Conservation (phyloP, 192 early-diverging fungal genomes). For the Mortierella antarctica region DNA sequence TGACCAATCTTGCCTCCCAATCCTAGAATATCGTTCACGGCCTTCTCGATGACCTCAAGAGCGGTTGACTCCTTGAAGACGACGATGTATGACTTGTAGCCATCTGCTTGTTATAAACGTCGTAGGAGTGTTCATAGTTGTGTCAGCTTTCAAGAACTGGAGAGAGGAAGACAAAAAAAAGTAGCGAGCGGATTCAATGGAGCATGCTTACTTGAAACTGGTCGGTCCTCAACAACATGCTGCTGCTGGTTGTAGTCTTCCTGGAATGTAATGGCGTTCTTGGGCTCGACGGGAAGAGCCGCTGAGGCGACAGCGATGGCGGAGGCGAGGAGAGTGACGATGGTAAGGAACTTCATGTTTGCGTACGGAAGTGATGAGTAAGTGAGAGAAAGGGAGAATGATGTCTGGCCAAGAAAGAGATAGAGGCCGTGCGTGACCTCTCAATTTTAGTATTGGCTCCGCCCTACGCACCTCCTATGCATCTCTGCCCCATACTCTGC, state of each 20-base stretch:
- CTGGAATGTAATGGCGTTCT: conserved; percentile 19
- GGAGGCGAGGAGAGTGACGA: conserved; percentile 18
- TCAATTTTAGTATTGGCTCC: too few relatives aligned
- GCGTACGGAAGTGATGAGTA: background rate
- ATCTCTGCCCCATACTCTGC: too few relatives aligned
- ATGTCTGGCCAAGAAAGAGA: too few relatives aligned
- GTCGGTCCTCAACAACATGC: conserved; percentile 5
- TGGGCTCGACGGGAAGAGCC: conserved; percentile 29
- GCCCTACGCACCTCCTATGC: too few relatives aligned
- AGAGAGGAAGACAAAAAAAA: background rate
- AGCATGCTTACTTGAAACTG: too few relatives aligned
- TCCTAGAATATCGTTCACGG: conserved; percentile 26
- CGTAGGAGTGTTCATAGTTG: background rate
- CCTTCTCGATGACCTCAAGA: conserved; percentile 25
- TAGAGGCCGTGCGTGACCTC: too few relatives aligned
- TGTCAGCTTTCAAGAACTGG: background rate
- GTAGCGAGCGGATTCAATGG: background rate
- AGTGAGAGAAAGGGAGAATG: too few relatives aligned
- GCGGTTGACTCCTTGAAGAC: conserved; percentile 41
- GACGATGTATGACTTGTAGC: conserved; percentile 45
- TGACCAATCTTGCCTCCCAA: conserved; percentile 51
- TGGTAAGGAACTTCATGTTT: conserved; percentile 29
- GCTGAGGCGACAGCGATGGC: conserved; percentile 23
- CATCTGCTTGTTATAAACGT: background rate
- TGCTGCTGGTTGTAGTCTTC: conserved; percentile 15